Conservation (phyloP, 192 early-diverging fungal genomes). For the Backusella circina region DNA sequence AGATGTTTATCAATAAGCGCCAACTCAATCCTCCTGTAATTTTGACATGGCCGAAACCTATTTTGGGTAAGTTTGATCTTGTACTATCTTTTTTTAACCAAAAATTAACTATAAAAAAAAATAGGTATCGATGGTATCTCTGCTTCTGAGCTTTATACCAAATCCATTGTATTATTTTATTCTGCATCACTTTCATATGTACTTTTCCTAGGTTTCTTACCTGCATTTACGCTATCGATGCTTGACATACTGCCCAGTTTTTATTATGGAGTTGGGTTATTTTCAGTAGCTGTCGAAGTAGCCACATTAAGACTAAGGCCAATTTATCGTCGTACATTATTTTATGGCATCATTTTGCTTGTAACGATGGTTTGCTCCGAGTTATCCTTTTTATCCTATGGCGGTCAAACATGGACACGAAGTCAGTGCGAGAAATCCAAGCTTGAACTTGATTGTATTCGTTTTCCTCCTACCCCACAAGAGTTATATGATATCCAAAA, state of each 20-base stretch:
- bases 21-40: background rate
- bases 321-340: background rate
- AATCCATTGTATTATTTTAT: constrained; percentile 10
- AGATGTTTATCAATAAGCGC: background rate
- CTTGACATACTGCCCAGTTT: background rate
- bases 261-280: background rate
- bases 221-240: background rate
- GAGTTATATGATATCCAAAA: background rate
- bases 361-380: background rate
- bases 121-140: background rate
- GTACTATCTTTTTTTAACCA: background rate
- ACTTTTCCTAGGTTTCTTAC: background rate
- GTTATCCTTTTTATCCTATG: constrained; percentile 1
- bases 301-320: background rate
- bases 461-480: background rate
- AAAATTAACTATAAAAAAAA: background rate
- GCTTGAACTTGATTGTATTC: constrained; percentile 10
- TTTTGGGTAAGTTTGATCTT: background rate
- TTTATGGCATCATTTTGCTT: background rate
- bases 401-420: background rate
- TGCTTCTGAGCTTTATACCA: background rate
- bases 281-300: background rate
- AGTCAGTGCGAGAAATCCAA: background rate
- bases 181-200: background rate
- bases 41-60: background rate